Base-by-base conservation (phyloP, 2,329 filamentous ascomycete genomes). In the Calonectria pseudoturangicola region DNA sequence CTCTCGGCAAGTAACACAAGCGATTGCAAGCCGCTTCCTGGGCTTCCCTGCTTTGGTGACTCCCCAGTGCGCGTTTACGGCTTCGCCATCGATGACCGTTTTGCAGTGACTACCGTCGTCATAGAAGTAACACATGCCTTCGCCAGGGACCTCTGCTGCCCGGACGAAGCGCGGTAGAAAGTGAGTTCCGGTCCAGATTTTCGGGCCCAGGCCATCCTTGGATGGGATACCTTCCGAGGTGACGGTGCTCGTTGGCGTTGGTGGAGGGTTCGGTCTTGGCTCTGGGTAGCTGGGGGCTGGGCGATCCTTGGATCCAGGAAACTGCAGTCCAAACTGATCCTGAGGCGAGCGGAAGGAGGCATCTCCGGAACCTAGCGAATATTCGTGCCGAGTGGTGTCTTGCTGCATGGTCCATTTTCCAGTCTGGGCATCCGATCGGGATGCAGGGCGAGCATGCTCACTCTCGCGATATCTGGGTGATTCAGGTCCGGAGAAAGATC, bases 31-130 rank as follows among this genome's bases (percentile, higher is more conserved):
- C 70, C 96, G 90, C 86, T 98, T 98, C 77, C 96, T 91, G 60
- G 96, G 95, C 86, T 98, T 98, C 16, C 96, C 96, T 2, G 96
- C 95, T 85, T 98, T 98, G 43, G 96, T 98, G 12, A 98, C 92
- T 18, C 96, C 95, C 96, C 96, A 98, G 77, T 95, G 94, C 1
- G 95, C 94, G 82, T 98, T 98, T 65, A 98, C 95, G 0, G 89
- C 89, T 81, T 98, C 94, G 21, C 95, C 95, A 78, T 98, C 94
- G 75, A 98, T 96, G 33, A 94, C 87, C 45, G 94, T 94, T 79
- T 94, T 95, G 86, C 94, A 96, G 81, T 94, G 93, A 66, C 92
- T 93, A 36, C 94, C 94, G 81, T 97, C 95, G 75, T 96, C 94
- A 81, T 97, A 97, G 74, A 97, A 93, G 81, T 95, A 97, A 85